Conservation (phyloP, 768 basidiomycete species). For the Leccinum rimulosum region DNA sequence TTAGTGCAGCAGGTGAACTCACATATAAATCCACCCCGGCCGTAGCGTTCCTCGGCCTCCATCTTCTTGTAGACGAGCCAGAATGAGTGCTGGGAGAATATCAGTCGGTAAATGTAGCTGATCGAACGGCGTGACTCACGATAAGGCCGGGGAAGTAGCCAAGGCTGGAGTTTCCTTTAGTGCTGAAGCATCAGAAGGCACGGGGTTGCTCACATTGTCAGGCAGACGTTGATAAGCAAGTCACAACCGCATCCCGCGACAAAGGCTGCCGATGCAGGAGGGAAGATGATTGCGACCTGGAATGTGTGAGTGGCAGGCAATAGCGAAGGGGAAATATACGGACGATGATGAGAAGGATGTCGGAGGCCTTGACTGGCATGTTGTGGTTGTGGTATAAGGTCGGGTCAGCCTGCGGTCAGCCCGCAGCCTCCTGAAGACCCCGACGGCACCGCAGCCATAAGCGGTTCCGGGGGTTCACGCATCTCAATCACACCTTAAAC, state of each 20-base stretch:
- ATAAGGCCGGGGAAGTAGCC: conserved; percentile 72
- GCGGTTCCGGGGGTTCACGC: conserved; percentile 14
- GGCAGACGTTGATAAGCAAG: conserved; percentile 76
- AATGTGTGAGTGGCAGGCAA: background rate
- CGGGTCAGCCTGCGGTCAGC: background rate
- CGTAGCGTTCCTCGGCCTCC: conserved; percentile 81
- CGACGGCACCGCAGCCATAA: conserved; percentile 4
- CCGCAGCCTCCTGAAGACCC: conserved; percentile 27
- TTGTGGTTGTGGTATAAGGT: background rate
- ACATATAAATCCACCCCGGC: conserved; percentile 75
- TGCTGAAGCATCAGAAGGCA: background rate
- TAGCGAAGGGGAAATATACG: conserved; percentile 20
- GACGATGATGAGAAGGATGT: conserved; percentile 78
- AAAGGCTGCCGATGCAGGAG: conserved; percentile 76
- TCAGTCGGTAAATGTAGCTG: background rate
- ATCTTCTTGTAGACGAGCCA: conserved; percentile 92
- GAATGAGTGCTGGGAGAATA: conserved; percentile 61
- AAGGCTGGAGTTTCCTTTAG: conserved; percentile 42
- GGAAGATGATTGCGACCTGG: conserved; percentile 79
- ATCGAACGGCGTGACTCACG: conserved; percentile 29
- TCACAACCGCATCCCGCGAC: conserved; percentile 84
- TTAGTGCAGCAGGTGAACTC: conserved; percentile 32
- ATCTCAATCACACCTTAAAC: background rate
- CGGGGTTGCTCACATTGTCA: conserved; percentile 60
- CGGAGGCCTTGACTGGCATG: conserved; percentile 56